These are phyloP conservation scores for Neonectria neomacrospora DNA, from an alignment of 2,329 filamentous ascomycete species.

Conservation along the genomic window DNA sequence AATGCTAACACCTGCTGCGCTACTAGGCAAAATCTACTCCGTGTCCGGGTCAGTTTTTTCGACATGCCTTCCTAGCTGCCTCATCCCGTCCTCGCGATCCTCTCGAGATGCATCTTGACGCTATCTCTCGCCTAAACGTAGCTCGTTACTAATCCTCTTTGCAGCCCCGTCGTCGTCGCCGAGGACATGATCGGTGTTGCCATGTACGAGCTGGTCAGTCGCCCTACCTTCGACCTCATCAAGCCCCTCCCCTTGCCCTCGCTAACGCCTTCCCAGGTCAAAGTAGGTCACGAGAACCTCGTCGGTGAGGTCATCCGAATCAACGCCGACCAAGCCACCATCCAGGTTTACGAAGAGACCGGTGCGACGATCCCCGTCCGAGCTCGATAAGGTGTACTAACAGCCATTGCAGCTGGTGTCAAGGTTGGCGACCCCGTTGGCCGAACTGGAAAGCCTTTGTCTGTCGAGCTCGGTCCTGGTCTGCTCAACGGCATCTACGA, in stretches of 20 bases:
- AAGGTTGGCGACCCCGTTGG: slow-evolving; percentile 93
- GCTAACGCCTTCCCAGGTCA: slow-evolving; percentile 68
- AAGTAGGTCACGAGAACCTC: slow-evolving; percentile 90
- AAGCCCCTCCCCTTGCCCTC: slow-evolving; percentile 3
- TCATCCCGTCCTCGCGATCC: slow-evolving; percentile 11
- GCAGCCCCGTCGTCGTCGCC: slow-evolving; percentile 90
- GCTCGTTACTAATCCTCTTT: slow-evolving; percentile 46
- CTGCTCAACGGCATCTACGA: slow-evolving; percentile 99
- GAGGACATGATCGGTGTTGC: slow-evolving; percentile 99
- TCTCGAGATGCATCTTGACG: slow-evolving; percentile 19
- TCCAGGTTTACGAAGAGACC: slow-evolving; percentile 99
- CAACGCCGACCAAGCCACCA: slow-evolving; percentile 92
- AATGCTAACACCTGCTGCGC: slow-evolving; percentile 37
- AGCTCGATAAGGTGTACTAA: slow-evolving; percentile 30
- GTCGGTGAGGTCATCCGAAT: slow-evolving; percentile 99
- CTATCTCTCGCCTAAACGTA: slow-evolving; percentile 9
- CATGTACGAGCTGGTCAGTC: slow-evolving; percentile 96
- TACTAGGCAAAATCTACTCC: slow-evolving; percentile 69
- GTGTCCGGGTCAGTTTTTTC: slow-evolving; percentile 66
- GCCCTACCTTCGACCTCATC: slow-evolving; percentile 13
- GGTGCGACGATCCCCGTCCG: slow-evolving; percentile 63
- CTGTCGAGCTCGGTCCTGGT: slow-evolving; percentile 95
- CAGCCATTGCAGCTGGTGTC: slow-evolving; percentile 77
- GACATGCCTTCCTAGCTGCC: slow-evolving; percentile 8
- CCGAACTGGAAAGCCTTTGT: slow-evolving; percentile 93